These are phyloP conservation scores for Melampsora americana DNA, from an alignment of 1,284 basidiomycete species.

Conservation along the genomic window DNA sequence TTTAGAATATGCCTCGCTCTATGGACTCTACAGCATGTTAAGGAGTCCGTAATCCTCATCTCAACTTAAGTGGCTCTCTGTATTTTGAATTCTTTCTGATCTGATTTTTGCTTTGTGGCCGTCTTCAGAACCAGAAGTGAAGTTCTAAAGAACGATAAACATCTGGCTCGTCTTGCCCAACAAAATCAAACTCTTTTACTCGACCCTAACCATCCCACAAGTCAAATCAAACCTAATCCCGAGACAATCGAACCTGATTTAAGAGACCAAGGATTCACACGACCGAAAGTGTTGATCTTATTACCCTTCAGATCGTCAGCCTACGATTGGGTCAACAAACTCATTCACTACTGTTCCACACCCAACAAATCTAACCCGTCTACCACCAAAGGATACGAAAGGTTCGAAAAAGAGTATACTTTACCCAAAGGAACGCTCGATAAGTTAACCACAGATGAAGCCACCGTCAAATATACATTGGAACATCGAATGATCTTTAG, in stretches of 20 bases:
- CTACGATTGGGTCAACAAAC: conserved; percentile 65
- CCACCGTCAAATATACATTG: not conserved
- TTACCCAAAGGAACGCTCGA: conserved; percentile 75
- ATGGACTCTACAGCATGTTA: conserved; percentile 17
- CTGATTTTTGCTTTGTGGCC: too few species aligned
- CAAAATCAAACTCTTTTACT: conserved; percentile 55
- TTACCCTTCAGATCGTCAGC: conserved; percentile 89
- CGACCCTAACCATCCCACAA: conserved; percentile 36
- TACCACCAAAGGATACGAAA: conserved; percentile 73
- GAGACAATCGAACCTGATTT: conserved; percentile 61
- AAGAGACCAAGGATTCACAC: conserved; percentile 95
- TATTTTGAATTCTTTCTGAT: too few species aligned
- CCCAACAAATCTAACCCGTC: conserved; percentile 63
- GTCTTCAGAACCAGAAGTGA: conserved; percentile 74
- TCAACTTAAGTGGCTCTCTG: too few species aligned
- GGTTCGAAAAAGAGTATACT: conserved; percentile 78
- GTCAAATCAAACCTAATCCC: conserved; percentile 52
- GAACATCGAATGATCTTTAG: conserved; percentile 83
- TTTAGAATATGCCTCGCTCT: not conserved
- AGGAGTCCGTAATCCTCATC: conserved; percentile 47
- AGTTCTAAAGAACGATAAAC: conserved; percentile 92
- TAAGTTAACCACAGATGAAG: conserved; percentile 63
- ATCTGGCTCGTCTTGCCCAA: conserved; percentile 67
- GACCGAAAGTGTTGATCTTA: conserved; percentile 86
- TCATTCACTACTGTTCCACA: conserved; percentile 64